phyloP scores from a whole-genome alignment of 164 flowering plant species.

The Macadamia integrifolia region DNA sequence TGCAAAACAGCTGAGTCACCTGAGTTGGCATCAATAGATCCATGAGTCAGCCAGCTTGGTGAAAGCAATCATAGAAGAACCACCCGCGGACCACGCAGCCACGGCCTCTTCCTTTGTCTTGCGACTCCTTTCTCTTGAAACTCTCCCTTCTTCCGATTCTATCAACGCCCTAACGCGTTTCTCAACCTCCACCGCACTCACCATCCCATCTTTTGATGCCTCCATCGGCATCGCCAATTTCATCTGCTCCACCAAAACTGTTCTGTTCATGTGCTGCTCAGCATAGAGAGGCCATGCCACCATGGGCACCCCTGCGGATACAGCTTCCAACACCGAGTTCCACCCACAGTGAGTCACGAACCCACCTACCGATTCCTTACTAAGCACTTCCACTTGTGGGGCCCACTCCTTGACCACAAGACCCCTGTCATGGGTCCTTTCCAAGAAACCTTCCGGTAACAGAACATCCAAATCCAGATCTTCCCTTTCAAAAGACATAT shows the following conservation, averaged over 20 bases:
- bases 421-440: slow-evolving; percentile 12
- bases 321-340: slow-evolving; percentile 23
- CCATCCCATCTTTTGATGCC: slow-evolving; percentile 14
- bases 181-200: slow-evolving; percentile 19
- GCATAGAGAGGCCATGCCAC: slow-evolving; percentile 28
- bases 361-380: slow-evolving; percentile 17
- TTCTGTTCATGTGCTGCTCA: slow-evolving; percentile 25
- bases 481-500: background rate
- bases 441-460: slow-evolving; percentile 23
- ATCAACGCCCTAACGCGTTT: slow-evolving; percentile 17
- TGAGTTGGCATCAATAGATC: background rate
- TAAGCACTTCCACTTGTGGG: slow-evolving; percentile 22
- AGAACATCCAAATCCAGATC: slow-evolving; percentile 5
- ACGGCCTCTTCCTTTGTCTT: slow-evolving; percentile 3
- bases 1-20: too few species aligned
- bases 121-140: background rate
- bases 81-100: slow-evolving; percentile 13
- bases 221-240: slow-evolving; percentile 15
- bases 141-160: slow-evolving; percentile 14
- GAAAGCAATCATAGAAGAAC: slow-evolving; percentile 15
- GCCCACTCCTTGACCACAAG: slow-evolving; percentile 25
- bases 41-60: slow-evolving; percentile 8
- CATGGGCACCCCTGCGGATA: slow-evolving; percentile 24
- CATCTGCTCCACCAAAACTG: slow-evolving; percentile 14
- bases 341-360: slow-evolving; percentile 30